Evolutionary conservation across 305 asterid species (phyloP).

Genomic region (Andrographis paniculata): DNA sequence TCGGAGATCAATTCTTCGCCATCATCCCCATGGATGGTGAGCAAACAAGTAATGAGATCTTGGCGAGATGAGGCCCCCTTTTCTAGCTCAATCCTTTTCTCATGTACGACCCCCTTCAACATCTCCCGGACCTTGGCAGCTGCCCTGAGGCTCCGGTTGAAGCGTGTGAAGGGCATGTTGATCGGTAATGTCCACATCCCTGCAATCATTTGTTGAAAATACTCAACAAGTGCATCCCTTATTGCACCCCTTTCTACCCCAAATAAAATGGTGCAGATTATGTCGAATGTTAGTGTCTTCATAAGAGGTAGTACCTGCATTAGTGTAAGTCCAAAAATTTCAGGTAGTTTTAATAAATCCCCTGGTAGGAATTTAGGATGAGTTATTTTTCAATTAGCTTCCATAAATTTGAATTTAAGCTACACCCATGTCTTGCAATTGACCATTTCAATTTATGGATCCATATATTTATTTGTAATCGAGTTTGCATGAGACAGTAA

Average conservation of each 20-base stretch:
- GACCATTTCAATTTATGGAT: too few relatives aligned
- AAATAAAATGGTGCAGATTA: constrained; percentile 59
- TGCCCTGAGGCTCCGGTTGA: constrained; percentile 58
- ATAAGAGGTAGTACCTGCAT: constrained; percentile 54
- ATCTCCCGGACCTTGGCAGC: constrained; percentile 37
- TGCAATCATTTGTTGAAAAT: constrained; percentile 40
- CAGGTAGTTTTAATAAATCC: too few relatives aligned
- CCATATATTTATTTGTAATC: too few relatives aligned
- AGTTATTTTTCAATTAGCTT: background rate
- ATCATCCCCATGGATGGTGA: constrained; percentile 39
- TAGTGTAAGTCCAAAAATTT: too few relatives aligned
- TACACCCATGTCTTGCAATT: too few relatives aligned
- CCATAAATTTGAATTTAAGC: too few relatives aligned
- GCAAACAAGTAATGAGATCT: constrained; percentile 66
- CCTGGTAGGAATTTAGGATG: too few relatives aligned
- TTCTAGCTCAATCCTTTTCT: constrained; percentile 36
- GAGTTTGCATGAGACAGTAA: too few relatives aligned
- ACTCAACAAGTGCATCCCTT: constrained; percentile 35
- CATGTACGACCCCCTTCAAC: constrained; percentile 38
- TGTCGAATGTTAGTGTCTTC: constrained; percentile 73
- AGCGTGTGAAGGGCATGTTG: constrained; percentile 52
- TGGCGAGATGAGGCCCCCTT: constrained; percentile 41
- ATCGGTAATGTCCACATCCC: constrained; percentile 72
- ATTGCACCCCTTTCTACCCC: constrained; percentile 44
- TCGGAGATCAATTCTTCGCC: constrained; percentile 36